Evolutionary conservation across 2,329 filamentous ascomycete genomes (phyloP).

Genomic region (Cadophora malorum): DNA sequence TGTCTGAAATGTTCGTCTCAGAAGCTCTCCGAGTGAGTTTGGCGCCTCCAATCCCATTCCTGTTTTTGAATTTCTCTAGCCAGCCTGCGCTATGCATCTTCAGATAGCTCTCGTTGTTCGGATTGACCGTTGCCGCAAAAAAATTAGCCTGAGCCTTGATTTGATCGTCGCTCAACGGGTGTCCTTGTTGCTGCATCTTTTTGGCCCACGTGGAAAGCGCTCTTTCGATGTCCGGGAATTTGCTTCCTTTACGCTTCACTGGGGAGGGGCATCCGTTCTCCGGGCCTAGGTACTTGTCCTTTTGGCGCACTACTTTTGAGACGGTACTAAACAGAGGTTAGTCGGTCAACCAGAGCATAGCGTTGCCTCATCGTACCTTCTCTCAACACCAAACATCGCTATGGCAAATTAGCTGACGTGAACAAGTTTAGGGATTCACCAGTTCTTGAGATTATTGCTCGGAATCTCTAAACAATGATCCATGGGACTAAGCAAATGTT

Average conservation of each 20-base stretch:
- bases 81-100: slow-evolving; percentile 77
- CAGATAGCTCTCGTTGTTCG: slow-evolving; percentile 71
- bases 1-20: slow-evolving; percentile 75
- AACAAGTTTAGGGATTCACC: slow-evolving; percentile 10
- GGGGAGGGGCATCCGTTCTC: slow-evolving; percentile 82
- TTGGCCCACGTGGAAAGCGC: slow-evolving; percentile 86
- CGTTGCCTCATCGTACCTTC: slow-evolving; percentile 72
- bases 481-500: background rate
- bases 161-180: slow-evolving; percentile 76
- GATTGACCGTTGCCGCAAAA: slow-evolving; percentile 75
- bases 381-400: slow-evolving; percentile 93
- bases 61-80: slow-evolving; percentile 96
- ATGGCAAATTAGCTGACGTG: slow-evolving; percentile 45
- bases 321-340: slow-evolving; percentile 73
- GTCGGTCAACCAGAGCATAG: slow-evolving; percentile 26
- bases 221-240: slow-evolving; percentile 89
- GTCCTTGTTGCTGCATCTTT: slow-evolving; percentile 79
- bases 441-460: background rate
- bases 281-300: slow-evolving; percentile 89
- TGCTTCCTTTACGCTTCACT: slow-evolving; percentile 79
- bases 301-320: slow-evolving; percentile 95
- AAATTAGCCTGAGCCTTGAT: slow-evolving; percentile 85
- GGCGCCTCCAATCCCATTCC: slow-evolving; percentile 52
- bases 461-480: background rate
- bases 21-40: slow-evolving; percentile 63